A percentile compares a stretch with the other conserved stretches of the same genome.
phyloP scores from a whole-genome alignment of 768 basidiomycete species.

The Boletus rufocinnamomeus region DNA sequence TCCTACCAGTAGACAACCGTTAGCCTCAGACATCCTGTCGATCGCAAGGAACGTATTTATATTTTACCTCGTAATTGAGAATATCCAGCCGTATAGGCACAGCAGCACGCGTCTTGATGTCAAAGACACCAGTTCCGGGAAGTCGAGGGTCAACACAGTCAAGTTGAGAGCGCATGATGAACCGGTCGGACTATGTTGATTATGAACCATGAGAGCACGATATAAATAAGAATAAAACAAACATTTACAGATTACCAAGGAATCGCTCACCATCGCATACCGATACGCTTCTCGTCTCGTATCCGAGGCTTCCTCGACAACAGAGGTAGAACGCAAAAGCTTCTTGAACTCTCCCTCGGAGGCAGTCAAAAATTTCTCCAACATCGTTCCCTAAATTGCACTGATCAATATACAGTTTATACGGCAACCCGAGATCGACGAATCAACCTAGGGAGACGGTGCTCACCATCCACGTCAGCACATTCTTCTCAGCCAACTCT shows the following conservation, averaged over 20 bases:
- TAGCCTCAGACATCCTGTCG: background rate
- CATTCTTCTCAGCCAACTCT: conserved; percentile 55
- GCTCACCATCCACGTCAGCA: conserved; percentile 74
- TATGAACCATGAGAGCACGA: background rate
- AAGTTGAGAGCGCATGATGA: conserved; percentile 94
- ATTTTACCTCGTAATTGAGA: conserved; percentile 70
- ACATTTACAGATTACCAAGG: background rate
- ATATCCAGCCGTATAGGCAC: conserved; percentile 82
- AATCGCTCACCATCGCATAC: conserved; percentile 68
- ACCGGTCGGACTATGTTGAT: conserved; percentile 39
- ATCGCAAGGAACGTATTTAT: background rate
- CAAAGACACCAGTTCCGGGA: conserved; percentile 91
- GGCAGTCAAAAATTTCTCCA: conserved; percentile 86
- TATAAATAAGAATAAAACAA: background rate
- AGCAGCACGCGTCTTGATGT: conserved; percentile 93
- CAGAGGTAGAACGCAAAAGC: conserved; percentile 44
- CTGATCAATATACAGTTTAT: background rate
- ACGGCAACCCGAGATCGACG: background rate
- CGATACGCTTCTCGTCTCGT: conserved; percentile 73
- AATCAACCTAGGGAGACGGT: background rate
- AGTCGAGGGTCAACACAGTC: conserved; percentile 81
- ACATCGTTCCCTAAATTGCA: conserved; percentile 69
- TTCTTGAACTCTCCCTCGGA: conserved; percentile 61
- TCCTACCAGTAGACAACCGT: conserved; percentile 45
- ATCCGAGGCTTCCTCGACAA: conserved; percentile 33